phyloP scores from a whole-genome alignment of 345 rosid species.

The Hevea brasiliensis region DNA sequence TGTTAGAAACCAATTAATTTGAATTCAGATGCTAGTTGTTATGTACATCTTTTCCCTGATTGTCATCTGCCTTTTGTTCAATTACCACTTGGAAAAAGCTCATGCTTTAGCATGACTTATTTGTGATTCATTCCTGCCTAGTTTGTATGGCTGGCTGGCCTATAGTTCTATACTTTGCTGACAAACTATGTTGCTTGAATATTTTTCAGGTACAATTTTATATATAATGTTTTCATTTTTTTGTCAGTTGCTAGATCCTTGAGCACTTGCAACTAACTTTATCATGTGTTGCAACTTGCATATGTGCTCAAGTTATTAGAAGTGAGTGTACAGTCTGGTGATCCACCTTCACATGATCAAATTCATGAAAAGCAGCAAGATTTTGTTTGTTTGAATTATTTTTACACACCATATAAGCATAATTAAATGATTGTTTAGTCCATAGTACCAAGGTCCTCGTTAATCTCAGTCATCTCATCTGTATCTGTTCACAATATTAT shows the following conservation, averaged over 20 bases:
- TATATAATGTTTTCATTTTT: too few species aligned
- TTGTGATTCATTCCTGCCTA: background rate
- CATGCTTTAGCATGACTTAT: background rate
- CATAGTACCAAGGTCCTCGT: background rate
- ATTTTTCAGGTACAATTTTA: background rate
- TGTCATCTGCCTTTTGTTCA: background rate
- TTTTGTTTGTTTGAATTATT: background rate
- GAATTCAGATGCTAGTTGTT: background rate
- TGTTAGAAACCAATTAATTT: background rate
- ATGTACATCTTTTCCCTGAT: background rate
- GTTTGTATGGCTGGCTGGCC: background rate
- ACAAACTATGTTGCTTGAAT: background rate
- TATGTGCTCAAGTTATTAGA: background rate
- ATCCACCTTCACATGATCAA: background rate
- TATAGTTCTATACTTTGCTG: background rate
- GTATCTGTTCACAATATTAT: background rate
- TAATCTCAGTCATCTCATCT: background rate
- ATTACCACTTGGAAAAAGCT: background rate
- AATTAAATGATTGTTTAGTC: background rate
- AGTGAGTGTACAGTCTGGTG: background rate
- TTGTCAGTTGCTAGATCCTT: background rate
- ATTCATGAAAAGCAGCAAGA: background rate
- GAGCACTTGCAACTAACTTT: background rate
- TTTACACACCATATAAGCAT: background rate
- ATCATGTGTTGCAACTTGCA: too few species aligned